Percentiles rank a stretch among this genome's conserved stretches.
These are phyloP conservation scores for Leccinellum albellum DNA, from an alignment of 768 basidiomycete species.

Conservation along the genomic window DNA sequence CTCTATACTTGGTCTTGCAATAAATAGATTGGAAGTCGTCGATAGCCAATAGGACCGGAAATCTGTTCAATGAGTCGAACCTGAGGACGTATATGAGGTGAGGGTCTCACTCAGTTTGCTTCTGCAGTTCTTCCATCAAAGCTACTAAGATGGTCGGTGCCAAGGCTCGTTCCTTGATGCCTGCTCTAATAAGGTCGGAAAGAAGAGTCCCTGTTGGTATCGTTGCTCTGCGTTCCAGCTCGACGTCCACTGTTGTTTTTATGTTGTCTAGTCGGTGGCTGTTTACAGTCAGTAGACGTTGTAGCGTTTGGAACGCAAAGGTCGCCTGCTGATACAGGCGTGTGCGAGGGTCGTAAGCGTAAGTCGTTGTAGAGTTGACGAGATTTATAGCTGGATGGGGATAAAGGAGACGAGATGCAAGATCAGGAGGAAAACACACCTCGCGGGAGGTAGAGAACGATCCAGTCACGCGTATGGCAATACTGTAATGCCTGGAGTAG, in stretches of 20 bases:
- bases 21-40: slow-evolving; percentile 89
- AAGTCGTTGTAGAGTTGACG: slow-evolving; percentile 71
- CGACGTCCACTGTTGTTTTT: slow-evolving; percentile 37
- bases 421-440: slow-evolving; percentile 39
- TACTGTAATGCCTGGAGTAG: slow-evolving; percentile 76
- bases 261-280: slow-evolving; percentile 39
- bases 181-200: slow-evolving; percentile 53
- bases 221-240: slow-evolving; percentile 44
- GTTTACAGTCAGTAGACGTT: slow-evolving; percentile 62
- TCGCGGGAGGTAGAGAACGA: slow-evolving; percentile 82
- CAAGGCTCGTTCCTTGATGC: slow-evolving; percentile 46
- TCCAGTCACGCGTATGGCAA: slow-evolving; percentile 61
- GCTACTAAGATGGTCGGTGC: slow-evolving; percentile 56
- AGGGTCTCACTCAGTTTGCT: slow-evolving; percentile 56
- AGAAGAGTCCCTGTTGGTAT: slow-evolving; percentile 50
- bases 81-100: background rate
- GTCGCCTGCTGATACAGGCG: slow-evolving; percentile 73
- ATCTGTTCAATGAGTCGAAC: slow-evolving; percentile 36
- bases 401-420: background rate
- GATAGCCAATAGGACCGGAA: slow-evolving; percentile 77
- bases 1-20: slow-evolving; percentile 61
- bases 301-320: slow-evolving; percentile 60
- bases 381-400: slow-evolving; percentile 44
- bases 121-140: slow-evolving; percentile 57
- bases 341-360: slow-evolving; percentile 71